phyloP scores from a whole-genome alignment of 1,284 basidiomycete species.

The Sphagnurus paluster region DNA sequence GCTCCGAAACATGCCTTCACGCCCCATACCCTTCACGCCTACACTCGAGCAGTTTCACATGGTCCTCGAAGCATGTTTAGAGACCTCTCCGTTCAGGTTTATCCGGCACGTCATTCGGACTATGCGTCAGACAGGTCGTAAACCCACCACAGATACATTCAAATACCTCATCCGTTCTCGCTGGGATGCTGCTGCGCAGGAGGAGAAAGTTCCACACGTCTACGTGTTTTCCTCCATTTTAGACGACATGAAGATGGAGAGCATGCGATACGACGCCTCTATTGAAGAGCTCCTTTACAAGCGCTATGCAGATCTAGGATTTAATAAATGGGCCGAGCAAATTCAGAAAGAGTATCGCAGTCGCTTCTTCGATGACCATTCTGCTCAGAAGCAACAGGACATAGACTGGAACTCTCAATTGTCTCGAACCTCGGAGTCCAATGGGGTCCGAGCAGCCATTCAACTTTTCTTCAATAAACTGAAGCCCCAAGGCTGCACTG shows the following conservation, averaged over 20 bases:
- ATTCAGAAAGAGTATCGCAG: conserved; percentile 38
- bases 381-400: conserved; percentile 17
- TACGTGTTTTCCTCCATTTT: conserved; percentile 41
- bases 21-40: conserved; percentile 43
- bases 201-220: conserved; percentile 35
- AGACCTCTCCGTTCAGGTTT: conserved; percentile 35
- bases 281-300: conserved; percentile 42
- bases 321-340: conserved; percentile 33
- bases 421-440: conserved; percentile 22
- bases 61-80: conserved; percentile 45
- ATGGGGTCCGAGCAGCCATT: conserved; percentile 30
- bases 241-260: conserved; percentile 42
- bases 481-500: conserved; percentile 17
- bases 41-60: conserved; percentile 55
- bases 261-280: conserved; percentile 43
- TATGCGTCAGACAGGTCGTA: conserved; percentile 46
- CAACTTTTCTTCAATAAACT: conserved; percentile 22
- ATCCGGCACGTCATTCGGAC: conserved; percentile 41
- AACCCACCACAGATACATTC: conserved; percentile 48
- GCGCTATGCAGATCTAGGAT: conserved; percentile 41
- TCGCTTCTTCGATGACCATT: conserved; percentile 25
- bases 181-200: conserved; percentile 29
- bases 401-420: conserved; percentile 24
- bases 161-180: conserved; percentile 44
- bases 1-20: conserved; percentile 48